Conservation (phyloP, 176 grass and related monocot species). For the Eragrostis nindensis region DNA sequence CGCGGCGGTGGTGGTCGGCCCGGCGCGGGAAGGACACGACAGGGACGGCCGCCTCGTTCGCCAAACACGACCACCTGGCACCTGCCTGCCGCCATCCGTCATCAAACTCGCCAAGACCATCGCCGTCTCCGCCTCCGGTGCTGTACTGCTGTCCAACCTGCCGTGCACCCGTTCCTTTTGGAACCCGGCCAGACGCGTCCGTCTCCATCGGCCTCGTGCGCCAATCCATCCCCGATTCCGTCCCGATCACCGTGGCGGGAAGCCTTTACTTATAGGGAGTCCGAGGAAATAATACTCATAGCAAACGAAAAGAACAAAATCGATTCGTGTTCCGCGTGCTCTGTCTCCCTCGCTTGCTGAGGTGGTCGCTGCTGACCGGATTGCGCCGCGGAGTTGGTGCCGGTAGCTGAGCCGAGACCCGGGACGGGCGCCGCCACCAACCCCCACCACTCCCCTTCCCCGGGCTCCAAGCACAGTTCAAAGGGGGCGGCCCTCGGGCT, state of each 20-base stretch:
- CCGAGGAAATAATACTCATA: no score
- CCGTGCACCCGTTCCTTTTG: neutral
- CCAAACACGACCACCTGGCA: slow-evolving; percentile 29
- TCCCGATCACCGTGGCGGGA: neutral
- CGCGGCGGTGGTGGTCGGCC: neutral
- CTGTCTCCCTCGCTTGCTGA: neutral
- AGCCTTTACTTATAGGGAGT: neutral
- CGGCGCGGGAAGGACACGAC: neutral
- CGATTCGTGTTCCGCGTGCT: neutral
- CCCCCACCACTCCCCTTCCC: neutral
- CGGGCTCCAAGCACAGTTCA: slow-evolving; percentile 11
- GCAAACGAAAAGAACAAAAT: neutral
- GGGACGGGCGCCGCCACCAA: slow-evolving; percentile 34
- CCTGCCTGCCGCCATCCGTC: no score
- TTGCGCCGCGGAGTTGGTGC: slow-evolving; percentile 35
- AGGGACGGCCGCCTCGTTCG: slow-evolving; percentile 12
- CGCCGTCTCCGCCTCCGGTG: no score
- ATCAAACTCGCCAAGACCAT: no score
- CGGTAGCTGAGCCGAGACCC: slow-evolving; percentile 35
- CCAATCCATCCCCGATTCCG: neutral
- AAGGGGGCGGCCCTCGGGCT: no score
- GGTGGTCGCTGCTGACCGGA: neutral
- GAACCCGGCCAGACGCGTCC: neutral
- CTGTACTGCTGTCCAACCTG: neutral
- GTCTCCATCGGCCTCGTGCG: neutral